Evolutionary conservation across 495 filamentous ascomycete species (phyloP).

Genomic region (Choiromyces venosus): DNA sequence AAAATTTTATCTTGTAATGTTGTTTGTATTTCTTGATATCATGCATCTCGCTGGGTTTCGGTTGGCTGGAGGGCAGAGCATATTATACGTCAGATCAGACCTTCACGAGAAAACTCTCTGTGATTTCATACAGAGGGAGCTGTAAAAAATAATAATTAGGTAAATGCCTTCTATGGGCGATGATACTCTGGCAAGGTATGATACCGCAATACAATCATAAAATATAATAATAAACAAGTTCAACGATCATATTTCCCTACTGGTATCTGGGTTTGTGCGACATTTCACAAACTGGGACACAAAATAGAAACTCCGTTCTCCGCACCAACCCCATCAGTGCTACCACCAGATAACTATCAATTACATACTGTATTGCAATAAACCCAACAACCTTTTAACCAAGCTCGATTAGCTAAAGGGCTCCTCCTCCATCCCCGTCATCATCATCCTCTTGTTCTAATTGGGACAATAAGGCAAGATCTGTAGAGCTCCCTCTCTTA

Average conservation of each 20-base stretch:
- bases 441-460: not conserved
- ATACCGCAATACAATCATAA: not conserved
- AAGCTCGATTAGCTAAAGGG: not conserved
- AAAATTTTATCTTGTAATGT: not conserved
- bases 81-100: not conserved
- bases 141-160: not conserved
- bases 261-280: not conserved
- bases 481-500: slow-evolving; percentile 22
- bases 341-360: not conserved
- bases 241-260: not conserved
- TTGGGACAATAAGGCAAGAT: slow-evolving; percentile 2
- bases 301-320: not conserved
- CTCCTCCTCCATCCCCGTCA: not conserved
- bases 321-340: not conserved
- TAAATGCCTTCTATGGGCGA: not conserved
- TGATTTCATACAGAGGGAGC: not conserved
- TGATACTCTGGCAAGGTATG: not conserved
- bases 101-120: not conserved
- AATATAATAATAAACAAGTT: slow-evolving; percentile 3
- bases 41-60: not conserved
- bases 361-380: not conserved
- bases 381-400: not conserved
- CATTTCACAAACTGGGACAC: not conserved
- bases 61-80: not conserved
- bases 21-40: not conserved